phyloP scores from a whole-genome alignment of 2,329 filamentous ascomycete species.

The Myriosclerotinia scirpicola region DNA sequence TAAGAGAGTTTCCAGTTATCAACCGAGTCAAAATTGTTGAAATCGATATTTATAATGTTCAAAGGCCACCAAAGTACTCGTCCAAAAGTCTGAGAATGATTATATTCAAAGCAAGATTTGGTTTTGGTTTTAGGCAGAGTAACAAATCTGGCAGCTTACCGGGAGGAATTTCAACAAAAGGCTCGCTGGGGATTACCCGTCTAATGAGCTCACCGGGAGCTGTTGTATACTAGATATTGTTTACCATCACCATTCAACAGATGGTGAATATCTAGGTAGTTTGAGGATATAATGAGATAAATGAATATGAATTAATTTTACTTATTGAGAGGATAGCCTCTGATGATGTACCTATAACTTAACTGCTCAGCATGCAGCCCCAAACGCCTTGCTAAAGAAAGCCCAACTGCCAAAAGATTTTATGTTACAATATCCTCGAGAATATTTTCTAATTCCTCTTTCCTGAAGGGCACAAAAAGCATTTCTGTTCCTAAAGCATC shows the following conservation, averaged over 20 bases:
- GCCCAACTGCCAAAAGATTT: slow-evolving; percentile 5
- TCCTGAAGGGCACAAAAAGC: slow-evolving; percentile 79
- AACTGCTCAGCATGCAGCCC: slow-evolving; percentile 15
- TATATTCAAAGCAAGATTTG: too few species aligned
- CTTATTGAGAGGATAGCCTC: background rate
- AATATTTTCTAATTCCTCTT: slow-evolving; percentile 85
- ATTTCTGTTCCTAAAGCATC: slow-evolving; percentile 84
- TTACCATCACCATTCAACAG: background rate
- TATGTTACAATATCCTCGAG: slow-evolving; percentile 65
- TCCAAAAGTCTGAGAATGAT: too few species aligned
- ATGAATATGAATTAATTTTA: background rate
- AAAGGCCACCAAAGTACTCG: too few species aligned
- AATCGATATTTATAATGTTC: background rate
- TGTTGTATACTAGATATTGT: background rate
- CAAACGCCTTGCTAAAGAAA: slow-evolving; percentile 25
- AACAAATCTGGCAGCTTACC: too few species aligned
- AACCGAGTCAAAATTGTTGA: background rate
- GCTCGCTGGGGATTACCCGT: too few species aligned
- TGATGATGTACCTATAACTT: background rate
- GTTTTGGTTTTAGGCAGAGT: too few species aligned
- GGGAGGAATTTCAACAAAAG: too few species aligned
- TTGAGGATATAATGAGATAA: background rate
- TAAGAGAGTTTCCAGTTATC: background rate
- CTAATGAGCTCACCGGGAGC: background rate
- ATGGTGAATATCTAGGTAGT: background rate